Percentiles rank a stretch among this genome's conserved stretches.
Conservation (phyloP, 2,329 filamentous ascomycete genomes). For the Tolypocladium amazonense region DNA sequence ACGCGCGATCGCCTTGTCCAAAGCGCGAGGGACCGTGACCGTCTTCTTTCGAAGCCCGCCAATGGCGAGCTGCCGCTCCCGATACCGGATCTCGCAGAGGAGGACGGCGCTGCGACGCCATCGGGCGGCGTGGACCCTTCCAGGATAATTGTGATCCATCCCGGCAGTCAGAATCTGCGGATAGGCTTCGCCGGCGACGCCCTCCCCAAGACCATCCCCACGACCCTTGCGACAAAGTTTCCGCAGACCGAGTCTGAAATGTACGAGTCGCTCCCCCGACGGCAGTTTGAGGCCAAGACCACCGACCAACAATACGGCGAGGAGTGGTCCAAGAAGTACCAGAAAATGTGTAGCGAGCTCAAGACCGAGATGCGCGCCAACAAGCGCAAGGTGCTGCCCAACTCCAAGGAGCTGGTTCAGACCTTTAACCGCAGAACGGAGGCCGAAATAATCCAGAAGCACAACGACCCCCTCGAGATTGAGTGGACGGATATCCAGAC, state of each 20-base stretch:
- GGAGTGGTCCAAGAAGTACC: constrained; percentile 66
- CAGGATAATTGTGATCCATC: constrained; percentile 89
- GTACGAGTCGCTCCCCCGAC: constrained; percentile 64
- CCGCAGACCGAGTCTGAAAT: constrained; percentile 74
- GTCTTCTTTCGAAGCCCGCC: constrained; percentile 67
- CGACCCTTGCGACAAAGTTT: constrained; percentile 77
- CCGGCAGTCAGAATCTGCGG: constrained; percentile 88
- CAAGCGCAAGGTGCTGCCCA: constrained; percentile 91
- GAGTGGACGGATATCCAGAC: constrained; percentile 83
- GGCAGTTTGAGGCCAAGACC: constrained; percentile 51
- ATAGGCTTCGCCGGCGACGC: constrained; percentile 95
- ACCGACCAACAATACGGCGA: constrained; percentile 79
- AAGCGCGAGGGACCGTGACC: constrained; percentile 77
- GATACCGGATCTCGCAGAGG: constrained; percentile 48
- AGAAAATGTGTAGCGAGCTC: constrained; percentile 74
- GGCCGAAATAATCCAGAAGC: constrained; percentile 79
- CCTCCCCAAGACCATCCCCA: constrained; percentile 85
- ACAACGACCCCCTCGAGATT: constrained; percentile 88
- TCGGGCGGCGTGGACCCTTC: constrained; percentile 62
- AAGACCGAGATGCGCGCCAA: constrained; percentile 86
- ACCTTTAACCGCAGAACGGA: constrained; percentile 85
- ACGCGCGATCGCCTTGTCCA: constrained; percentile 74
- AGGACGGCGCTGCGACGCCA: constrained; percentile 43
- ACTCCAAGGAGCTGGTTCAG: constrained; percentile 88
- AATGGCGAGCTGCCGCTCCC: constrained; percentile 54